These are phyloP conservation scores for Linnemannia schmuckeri DNA, from an alignment of 192 early-diverging fungal species.

Conservation along the genomic window DNA sequence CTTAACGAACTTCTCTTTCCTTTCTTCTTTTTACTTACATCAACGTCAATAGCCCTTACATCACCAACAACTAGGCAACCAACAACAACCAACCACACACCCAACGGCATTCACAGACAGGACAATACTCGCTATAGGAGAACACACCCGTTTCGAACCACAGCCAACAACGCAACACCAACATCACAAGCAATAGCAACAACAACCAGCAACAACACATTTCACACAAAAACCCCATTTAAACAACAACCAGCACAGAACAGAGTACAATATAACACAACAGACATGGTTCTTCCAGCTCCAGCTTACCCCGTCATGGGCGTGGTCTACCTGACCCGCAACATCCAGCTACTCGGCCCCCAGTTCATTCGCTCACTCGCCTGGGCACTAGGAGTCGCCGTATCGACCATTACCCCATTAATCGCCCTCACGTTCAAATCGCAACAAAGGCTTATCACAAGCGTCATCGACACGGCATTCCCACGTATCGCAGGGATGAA, in stretches of 20 bases:
- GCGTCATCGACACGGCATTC: conserved; percentile 43
- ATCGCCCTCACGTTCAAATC: conserved; percentile 48
- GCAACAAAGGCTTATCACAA: conserved; percentile 47
- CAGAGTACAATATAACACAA: not conserved
- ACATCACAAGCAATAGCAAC: not conserved
- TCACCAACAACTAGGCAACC: not conserved
- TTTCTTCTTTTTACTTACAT: not conserved
- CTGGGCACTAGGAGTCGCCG: conserved; percentile 48
- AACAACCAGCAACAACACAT: not conserved
- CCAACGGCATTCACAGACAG: not conserved
- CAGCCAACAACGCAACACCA: not conserved
- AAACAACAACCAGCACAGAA: not conserved
- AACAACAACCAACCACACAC: not conserved
- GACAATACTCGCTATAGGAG: not conserved
- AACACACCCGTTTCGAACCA: not conserved
- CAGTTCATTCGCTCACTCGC: conserved; percentile 52
- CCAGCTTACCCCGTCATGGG: conserved; percentile 54
- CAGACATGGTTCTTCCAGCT: conserved; percentile 42
- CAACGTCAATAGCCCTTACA: not conserved
- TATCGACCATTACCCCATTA: conserved; percentile 51
- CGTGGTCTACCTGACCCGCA: conserved; percentile 43
- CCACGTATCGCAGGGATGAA: conserved; percentile 35
- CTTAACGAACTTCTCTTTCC: not conserved
- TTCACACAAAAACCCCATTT: not conserved
- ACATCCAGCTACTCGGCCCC: conserved; percentile 41